These are phyloP conservation scores for Ceratobasidium sp. DNA, from an alignment of 1,284 basidiomycete species.

Conservation along the genomic window DNA sequence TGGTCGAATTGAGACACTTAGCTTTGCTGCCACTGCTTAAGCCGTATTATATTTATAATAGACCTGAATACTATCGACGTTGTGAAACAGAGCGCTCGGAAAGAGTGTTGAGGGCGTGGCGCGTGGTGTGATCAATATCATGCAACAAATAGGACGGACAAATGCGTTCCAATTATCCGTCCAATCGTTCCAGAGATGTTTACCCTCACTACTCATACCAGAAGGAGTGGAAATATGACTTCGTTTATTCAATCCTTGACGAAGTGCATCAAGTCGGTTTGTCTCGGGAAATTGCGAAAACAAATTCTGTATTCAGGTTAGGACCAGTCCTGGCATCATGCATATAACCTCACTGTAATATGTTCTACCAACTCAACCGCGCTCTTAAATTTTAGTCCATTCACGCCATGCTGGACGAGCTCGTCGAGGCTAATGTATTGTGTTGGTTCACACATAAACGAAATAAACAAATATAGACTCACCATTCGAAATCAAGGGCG, in stretches of 20 bases:
- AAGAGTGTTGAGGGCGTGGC: background rate
- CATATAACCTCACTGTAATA: slow-evolving; percentile 63
- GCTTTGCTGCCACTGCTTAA: slow-evolving; percentile 67
- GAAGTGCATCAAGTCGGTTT: slow-evolving; percentile 58
- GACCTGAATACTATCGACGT: background rate
- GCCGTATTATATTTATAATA: background rate
- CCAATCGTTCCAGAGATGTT: slow-evolving; percentile 27
- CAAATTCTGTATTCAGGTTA: slow-evolving; percentile 56
- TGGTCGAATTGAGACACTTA: slow-evolving; percentile 83
- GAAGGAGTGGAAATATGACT: slow-evolving; percentile 18
- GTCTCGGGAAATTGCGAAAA: slow-evolving; percentile 69
- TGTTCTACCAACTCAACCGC: slow-evolving; percentile 74
- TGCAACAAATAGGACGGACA: slow-evolving; percentile 23
- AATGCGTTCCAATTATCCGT: slow-evolving; percentile 36
- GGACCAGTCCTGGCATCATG: background rate
- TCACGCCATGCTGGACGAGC: slow-evolving; percentile 82
- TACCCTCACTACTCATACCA: background rate
- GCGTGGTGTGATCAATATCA: slow-evolving; percentile 13
- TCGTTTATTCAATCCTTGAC: slow-evolving; percentile 43
- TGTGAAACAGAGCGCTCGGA: slow-evolving; percentile 8
- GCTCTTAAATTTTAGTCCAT: slow-evolving; percentile 80
- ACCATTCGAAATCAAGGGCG: slow-evolving; percentile 88
- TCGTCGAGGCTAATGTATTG: slow-evolving; percentile 73
- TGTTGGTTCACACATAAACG: background rate
- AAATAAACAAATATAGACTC: slow-evolving; percentile 44